Conservation (phyloP, 2,329 filamentous ascomycete genomes). For the Fusarium pininemorale region DNA sequence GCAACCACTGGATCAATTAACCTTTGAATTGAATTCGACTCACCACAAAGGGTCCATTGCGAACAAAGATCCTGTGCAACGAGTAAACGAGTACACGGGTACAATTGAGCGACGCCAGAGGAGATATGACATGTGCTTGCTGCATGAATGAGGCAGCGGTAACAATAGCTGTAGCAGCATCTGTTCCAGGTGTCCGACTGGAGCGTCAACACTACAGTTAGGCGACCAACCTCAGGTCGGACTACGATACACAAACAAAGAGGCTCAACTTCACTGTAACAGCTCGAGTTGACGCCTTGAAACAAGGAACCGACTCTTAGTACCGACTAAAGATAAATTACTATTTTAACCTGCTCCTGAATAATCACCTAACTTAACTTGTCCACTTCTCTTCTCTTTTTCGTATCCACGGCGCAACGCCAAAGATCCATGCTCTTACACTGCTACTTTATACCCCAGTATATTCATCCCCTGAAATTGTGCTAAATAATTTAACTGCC, state of each 20-base stretch:
- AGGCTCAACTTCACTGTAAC: conserved; percentile 16
- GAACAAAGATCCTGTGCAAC: neutral
- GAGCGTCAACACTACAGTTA: neutral
- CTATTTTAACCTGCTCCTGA: conserved; percentile 2
- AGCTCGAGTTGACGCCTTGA: conserved; percentile 7
- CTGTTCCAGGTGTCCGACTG: neutral
- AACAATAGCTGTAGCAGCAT: neutral
- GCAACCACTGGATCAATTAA: neutral
- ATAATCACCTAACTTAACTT: neutral
- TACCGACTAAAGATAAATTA: neutral
- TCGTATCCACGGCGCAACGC: conserved; percentile 27
- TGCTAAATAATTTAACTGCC: conserved; percentile 37
- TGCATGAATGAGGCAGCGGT: neutral
- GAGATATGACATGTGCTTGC: neutral
- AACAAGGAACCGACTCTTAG: conserved; percentile 1
- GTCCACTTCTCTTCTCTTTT: conserved; percentile 20
- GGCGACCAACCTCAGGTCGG: neutral
- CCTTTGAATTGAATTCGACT: conserved; percentile 4
- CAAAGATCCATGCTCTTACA: conserved; percentile 34
- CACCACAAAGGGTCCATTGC: neutral
- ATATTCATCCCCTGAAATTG: conserved; percentile 36
- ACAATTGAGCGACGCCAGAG: neutral
- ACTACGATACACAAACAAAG: conserved; percentile 6
- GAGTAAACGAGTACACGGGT: neutral
- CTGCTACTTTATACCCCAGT: conserved; percentile 31